Base-by-base conservation (phyloP, 441 rosid species). In the Jatropha multifida region DNA sequence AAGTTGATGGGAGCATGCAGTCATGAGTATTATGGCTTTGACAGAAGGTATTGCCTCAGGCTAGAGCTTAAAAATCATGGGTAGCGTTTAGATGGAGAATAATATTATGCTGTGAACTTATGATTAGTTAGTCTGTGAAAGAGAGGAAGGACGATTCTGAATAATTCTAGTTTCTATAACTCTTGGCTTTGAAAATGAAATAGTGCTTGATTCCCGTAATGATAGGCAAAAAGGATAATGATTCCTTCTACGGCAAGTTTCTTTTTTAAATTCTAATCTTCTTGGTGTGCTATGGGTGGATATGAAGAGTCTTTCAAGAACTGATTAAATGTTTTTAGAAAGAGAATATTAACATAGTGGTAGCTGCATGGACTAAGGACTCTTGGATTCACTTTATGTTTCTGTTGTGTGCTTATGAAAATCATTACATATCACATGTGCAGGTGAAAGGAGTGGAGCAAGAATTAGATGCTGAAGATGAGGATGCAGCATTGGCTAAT, bases 381-480 rank as follows among this genome's bases (percentile, higher is more conserved):
- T 51, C 7, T 14, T 63, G 11, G 20, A 23, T 17, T 52, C 27
- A 14, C 48, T 37, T 10, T 49, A 23, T 54, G 48, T 63, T 73
- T 58, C 58, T 52, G 61, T 54, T n/a, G 48, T 60, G 52, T 69
- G 37, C 68, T 75, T 63, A 63, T 15, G 68, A 74, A 66, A 54
- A 68, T 70, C 62, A 73, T 44, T 44, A 44, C 9, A 5, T 56
- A 23, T 70, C 26, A 69, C 65, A 23, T 67, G 37, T 73, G 67
- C 91, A 94, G 97, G 98, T 95, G 44, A 93, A 92, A 80, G 89
- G 87, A 14, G 98, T 93, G 54, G 95, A 92, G 80, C 94, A 92
- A 86, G 97, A 93, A 81, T 78, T 92, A 2, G 98, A 95, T 69
- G 87, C 79, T n/a, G 98, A 86, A 68, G 93, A 87, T 5, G 89